Conservation (phyloP, 108 stramenopile genomes). For the Cafeteria roenbergensis region DNA sequence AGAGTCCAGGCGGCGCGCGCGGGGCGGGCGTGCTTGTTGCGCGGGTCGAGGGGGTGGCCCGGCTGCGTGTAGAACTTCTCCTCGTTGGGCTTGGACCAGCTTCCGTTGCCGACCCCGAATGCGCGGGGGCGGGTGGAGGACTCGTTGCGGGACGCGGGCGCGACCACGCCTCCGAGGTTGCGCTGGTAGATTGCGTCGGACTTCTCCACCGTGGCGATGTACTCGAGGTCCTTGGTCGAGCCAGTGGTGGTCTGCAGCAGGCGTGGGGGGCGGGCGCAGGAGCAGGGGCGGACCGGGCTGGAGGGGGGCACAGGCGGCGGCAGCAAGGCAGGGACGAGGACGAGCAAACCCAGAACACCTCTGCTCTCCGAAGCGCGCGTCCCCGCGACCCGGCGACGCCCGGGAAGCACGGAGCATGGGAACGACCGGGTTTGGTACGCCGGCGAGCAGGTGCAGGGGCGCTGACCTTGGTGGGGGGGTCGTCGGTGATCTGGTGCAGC, state of each 20-base stretch:
- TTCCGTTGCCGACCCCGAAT: not conserved
- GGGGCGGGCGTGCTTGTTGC: not conserved
- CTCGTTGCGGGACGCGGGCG: not conserved
- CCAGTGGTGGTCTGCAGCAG: slow-evolving; percentile 1
- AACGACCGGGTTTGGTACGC: too few species aligned
- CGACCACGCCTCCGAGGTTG: not conserved
- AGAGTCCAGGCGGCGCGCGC: not conserved
- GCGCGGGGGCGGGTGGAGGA: not conserved
- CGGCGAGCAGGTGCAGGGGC: not conserved
- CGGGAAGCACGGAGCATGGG: too few species aligned
- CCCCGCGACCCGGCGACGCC: too few species aligned
- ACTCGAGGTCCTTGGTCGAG: not conserved
- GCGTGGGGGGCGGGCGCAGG: not conserved
- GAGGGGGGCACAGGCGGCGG: too few species aligned
- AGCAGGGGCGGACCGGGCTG: too few species aligned
- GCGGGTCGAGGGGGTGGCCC: not conserved
- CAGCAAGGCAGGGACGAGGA: too few species aligned
- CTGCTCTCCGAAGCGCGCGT: too few species aligned
- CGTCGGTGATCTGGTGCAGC: slow-evolving; percentile 7
- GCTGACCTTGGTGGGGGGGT: not conserved
- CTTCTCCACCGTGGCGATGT: not conserved
- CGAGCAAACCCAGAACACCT: too few species aligned
- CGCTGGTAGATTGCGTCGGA: slow-evolving; percentile 6
- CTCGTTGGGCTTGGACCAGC: not conserved
- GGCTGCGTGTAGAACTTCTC: slow-evolving; percentile 2